These are phyloP conservation scores for Hirschfeldia incana DNA, from an alignment of 345 rosid species.

Conservation along the genomic window DNA sequence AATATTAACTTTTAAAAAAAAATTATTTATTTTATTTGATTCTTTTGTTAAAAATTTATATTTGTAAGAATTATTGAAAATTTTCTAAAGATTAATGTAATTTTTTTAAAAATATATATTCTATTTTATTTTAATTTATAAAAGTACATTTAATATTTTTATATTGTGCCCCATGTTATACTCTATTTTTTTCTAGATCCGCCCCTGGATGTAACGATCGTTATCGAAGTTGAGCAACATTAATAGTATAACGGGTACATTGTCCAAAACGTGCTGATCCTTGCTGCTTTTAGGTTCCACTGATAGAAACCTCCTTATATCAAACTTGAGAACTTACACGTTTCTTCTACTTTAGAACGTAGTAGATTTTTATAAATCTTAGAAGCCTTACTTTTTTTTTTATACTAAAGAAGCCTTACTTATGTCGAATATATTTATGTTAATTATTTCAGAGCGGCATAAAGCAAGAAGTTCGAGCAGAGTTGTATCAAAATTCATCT, in stretches of 20 bases:
- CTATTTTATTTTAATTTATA: too few relatives aligned
- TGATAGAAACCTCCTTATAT: conserved; percentile 14
- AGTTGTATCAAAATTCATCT: neutral
- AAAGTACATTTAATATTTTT: too few relatives aligned
- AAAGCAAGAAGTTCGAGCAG: neutral
- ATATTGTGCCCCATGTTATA: too few relatives aligned
- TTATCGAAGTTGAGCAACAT: conserved; percentile 19
- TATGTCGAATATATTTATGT: neutral
- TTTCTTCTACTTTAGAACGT: conserved; percentile 12
- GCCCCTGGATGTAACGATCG: neutral
- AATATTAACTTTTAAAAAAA: too few relatives aligned
- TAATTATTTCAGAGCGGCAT: neutral
- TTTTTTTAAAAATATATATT: too few relatives aligned
- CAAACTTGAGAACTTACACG: conserved; percentile 5
- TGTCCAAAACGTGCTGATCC: conserved; percentile 25
- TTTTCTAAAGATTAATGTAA: too few relatives aligned
- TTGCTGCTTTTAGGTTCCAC: conserved; percentile 26
- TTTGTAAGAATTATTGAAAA: too few relatives aligned
- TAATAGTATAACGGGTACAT: conserved; percentile 18
- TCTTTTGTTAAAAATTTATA: too few relatives aligned
- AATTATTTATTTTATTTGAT: too few relatives aligned
- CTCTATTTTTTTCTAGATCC: too few relatives aligned
- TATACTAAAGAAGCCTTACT: neutral
- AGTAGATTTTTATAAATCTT: neutral
- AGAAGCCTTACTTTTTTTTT: neutral